Base-by-base conservation (phyloP, 1,139 yeast genomes). In the Geotrichum reessii region DNA sequence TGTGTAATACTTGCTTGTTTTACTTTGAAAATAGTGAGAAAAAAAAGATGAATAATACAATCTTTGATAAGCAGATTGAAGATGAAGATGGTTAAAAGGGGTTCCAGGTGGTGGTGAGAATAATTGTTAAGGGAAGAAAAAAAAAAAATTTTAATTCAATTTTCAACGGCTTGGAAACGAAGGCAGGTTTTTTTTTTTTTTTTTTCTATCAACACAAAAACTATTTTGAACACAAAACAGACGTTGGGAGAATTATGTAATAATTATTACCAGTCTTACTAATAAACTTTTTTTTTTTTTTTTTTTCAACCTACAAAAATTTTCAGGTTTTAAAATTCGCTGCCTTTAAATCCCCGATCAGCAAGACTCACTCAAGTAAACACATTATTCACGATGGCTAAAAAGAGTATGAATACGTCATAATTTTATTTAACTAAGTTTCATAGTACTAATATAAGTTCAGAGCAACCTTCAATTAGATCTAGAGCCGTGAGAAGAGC, bases 401-500 rank as follows among this genome's bases (percentile, higher is more conserved):
- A 50, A 17, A 28, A 40, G 22, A 50, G 44, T 50, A 19, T 48
- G 51, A 8, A 25, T 2, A 19, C 1, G 1, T 19, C 24, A 12
- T 1, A 21, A 6, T 7, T 46, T 17, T 46, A 1, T 46, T n/a
- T 19, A 5, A 7, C 9, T 11, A 24, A 46, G 8, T 22, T 21
- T 21, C 2, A 14, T 44, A 1, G 48, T 22, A 22, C 28, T 46
- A 22, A 46, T 27, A 24, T 12, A 46, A 46, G 24, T 47, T 52
- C 9, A 58, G 58, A 61, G 52, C 59, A 62, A 40, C 56, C 53
- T 19, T 57, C 70, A 2, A 63, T 61, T 27, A 59, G 69, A 53
- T 63, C 67, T 37, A 57, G 71, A 52, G 71, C 71, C 2, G 69
- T 71, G n/a, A 61, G 71, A 9, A 59, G 70, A n/a, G 62, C 61